Evolutionary conservation across 257 asterid species (phyloP).

Genomic region (Osmanthus fragrans): DNA sequence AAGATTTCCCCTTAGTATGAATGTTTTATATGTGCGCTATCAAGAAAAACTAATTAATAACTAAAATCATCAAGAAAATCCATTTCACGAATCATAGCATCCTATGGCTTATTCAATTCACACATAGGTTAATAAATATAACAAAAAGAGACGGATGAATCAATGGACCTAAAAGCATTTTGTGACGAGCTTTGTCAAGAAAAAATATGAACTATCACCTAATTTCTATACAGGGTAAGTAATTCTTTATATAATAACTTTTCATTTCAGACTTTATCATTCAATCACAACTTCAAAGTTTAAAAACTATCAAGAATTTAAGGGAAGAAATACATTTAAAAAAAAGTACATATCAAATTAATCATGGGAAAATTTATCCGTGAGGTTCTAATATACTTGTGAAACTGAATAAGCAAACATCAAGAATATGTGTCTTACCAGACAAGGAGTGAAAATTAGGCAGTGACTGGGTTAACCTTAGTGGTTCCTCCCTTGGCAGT

Average conservation of each 20-base stretch:
- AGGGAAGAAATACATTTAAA: background rate
- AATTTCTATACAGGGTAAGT: background rate
- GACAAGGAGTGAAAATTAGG: slow-evolving; percentile 56
- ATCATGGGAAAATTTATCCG: background rate
- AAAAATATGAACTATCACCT: background rate
- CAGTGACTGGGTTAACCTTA: slow-evolving; percentile 57
- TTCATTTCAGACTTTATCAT: background rate
- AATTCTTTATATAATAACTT: background rate
- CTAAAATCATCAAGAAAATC: background rate
- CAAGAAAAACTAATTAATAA: background rate
- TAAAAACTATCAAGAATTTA: background rate
- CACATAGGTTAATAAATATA: background rate
- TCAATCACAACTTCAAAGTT: slow-evolving; percentile 14
- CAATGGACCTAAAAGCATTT: background rate
- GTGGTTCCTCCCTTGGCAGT: slow-evolving; percentile 66
- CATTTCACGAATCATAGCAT: background rate
- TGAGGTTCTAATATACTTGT: slow-evolving; percentile 13
- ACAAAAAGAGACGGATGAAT: slow-evolving; percentile 19
- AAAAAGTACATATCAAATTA: background rate
- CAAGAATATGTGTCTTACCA: slow-evolving; percentile 42
- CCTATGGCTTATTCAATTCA: background rate
- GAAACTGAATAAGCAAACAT: slow-evolving; percentile 12
- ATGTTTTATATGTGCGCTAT: background rate
- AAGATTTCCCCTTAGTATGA: background rate
- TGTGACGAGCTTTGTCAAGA: background rate